phyloP scores from a whole-genome alignment of 176 grass and related monocot species.

The Thalia dealbata region DNA sequence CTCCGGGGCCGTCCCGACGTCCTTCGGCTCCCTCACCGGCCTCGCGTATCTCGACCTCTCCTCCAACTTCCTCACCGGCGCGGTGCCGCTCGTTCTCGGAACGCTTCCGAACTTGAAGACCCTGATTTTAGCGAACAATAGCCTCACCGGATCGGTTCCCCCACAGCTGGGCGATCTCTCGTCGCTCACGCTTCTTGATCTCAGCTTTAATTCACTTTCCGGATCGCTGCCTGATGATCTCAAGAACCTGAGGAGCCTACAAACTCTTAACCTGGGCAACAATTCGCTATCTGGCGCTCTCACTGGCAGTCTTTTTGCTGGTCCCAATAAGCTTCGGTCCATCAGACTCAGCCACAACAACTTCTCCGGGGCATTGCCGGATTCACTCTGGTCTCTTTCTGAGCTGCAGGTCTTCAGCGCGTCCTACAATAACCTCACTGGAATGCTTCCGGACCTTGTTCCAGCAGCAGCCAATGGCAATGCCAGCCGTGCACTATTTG shows the following conservation, averaged over 20 bases:
- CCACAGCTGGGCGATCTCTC: constrained; percentile 18
- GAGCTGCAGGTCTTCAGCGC: constrained; percentile 34
- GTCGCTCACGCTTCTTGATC: constrained; percentile 8
- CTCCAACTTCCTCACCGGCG: constrained; percentile 20
- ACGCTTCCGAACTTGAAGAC: neutral
- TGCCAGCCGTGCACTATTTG: constrained; percentile 25
- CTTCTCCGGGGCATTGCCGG: constrained; percentile 24
- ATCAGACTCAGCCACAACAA: constrained; percentile 25
- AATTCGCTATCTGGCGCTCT: constrained; percentile 9
- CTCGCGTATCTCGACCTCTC: constrained; percentile 46
- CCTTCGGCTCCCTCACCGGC: constrained; percentile 27
- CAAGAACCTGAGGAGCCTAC: constrained; percentile 11
- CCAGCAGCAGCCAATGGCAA: neutral
- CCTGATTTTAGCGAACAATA: constrained; percentile 13
- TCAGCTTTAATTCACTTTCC: constrained; percentile 17
- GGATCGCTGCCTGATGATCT: constrained; percentile 15
- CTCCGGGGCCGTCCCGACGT: constrained; percentile 37
- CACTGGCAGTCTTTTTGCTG: neutral
- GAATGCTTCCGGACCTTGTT: constrained; percentile 30
- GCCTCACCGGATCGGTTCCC: constrained; percentile 4
- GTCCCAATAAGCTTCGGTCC: constrained; percentile 2
- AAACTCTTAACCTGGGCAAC: constrained; percentile 3
- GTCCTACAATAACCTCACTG: constrained; percentile 69
- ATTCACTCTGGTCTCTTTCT: constrained; percentile 23
- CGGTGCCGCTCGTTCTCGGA: constrained; percentile 1